Evolutionary conservation across 495 filamentous ascomycete species (phyloP), one percentile per base, ranked within the genome.

Genomic region (Neohortaea acidophila): DNA sequence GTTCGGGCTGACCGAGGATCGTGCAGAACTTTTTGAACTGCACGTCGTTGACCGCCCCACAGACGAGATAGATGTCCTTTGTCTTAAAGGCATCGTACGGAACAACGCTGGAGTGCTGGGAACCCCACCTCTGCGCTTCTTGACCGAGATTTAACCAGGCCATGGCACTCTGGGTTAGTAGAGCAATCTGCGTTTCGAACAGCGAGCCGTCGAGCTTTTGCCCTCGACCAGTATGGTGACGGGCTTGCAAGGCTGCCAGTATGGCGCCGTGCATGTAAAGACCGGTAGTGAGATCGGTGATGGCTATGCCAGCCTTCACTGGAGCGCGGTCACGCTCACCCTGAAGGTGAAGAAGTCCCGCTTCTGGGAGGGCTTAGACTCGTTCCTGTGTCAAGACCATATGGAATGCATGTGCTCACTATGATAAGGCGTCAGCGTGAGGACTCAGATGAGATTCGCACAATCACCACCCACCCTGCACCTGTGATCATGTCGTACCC

Each of bases 1-100:
- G 51, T 17, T 48, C 45, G 1, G 43, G 43, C 20, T 41, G 33
- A 6, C 30, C 33, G 10, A 55, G 20, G 34, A 41, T 38, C 13
- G 42, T 43, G 41, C 46, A 50, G 18, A 55, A 34, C 14, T 48
- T 50, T 18, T 39, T 43, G 42, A 52, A 55, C 0, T 50, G 47
- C 19, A 39, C 43, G 39, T 55, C 52, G 33, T 55, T 55, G 45
- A 38, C 45, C 11, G 45, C 52, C n/a, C 52, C 52, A 18, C 49
- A 38, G 10, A 44, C 49, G 24, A 55, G 39, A 27, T 55, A 50
- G 1, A 38, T 41, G 28, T 55, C 47, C 15, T 38, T 38, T 2
- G 28, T 31, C 28, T 31, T 31, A 13, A 31, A 31, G 4, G 50
- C 47, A 15, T 48, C 13, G 27, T 53, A 53, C 0, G 49, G 49